Percentiles rank a stretch among this genome's conserved stretches.
Conservation (phyloP, 352 stramenopile species). For the Globisporangium carolinianum region DNA sequence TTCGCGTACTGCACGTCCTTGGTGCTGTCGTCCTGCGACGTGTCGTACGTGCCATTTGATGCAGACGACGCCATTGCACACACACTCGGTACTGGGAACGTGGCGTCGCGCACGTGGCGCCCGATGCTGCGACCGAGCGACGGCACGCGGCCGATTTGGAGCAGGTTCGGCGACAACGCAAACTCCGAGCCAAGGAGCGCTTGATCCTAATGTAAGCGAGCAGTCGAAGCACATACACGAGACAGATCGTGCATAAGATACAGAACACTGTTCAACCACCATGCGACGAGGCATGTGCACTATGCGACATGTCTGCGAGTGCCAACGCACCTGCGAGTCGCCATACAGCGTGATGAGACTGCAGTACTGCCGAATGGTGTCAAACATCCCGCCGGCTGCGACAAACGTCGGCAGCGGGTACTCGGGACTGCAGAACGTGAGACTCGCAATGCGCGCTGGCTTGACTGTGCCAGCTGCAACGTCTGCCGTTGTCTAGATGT, state of each 20-base stretch:
- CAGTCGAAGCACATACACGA: no score
- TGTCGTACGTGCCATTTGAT: conserved; percentile 6
- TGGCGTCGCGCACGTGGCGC: conserved; percentile 12
- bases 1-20: conserved; percentile 16
- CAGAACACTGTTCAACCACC: no score
- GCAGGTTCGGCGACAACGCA: conserved; percentile 7
- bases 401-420: conserved; percentile 40
- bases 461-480: conserved; percentile 3
- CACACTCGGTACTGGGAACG: conserved; percentile 16
- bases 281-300: no score
- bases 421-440: conserved; percentile 60
- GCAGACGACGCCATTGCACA: conserved; percentile 2
- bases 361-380: conserved; percentile 32
- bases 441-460: conserved; percentile 8
- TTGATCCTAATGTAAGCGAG: conserved; percentile 3
- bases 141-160: conserved; percentile 1
- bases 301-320: no score
- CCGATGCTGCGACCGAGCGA: conserved; percentile 16
- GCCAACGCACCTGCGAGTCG: conserved; percentile 17
- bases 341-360: conserved; percentile 49
- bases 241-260: no score
- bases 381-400: conserved; percentile 28
- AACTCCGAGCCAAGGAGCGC: conserved; percentile 15
- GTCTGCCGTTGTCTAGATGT: conserved; percentile 3
- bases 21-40: conserved; percentile 4